Base-by-base conservation (phyloP, 2,329 filamentous ascomycete genomes). In the Aspergillus fijiensis region DNA sequence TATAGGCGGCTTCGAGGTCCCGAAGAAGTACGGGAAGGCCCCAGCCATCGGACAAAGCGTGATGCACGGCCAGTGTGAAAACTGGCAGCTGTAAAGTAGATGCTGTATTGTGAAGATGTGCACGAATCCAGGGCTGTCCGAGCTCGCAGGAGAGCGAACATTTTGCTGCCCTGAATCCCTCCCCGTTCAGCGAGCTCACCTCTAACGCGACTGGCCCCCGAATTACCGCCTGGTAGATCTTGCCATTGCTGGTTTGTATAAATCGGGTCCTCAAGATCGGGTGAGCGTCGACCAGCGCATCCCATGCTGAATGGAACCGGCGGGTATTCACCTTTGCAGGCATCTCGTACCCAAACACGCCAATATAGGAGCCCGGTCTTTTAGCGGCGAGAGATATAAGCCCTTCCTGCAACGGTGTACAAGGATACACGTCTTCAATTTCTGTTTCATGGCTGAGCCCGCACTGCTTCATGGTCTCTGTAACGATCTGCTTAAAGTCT, bases 321-420 rank as follows among this genome's bases (percentile, higher is more conserved):
- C 4, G 16, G 23, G 52, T 52, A 53, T 50, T n/a, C 48, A 58
- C 33, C 53, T 59, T 33, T 63, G 51, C 16, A 61, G 64, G 35
- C 63, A 67, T 29, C 60, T 53, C 39, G 50, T 64, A 25, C 4
- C 27, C 25, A 12, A 49, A 35, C 5, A 50, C 33, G 31, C 42
- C 51, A 12, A 55, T 57, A 42, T 59, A 64, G 4, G 49, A 57
- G 49, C 49, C 49, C 14, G 49, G 49, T 9, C 14, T 29, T 49
- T 55, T 68, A 60, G 23, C 65, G 63, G n/a, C 63, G n/a, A 50
- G 68, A 50, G 53, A 68, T 58, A 69, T 56, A 29, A 72, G 68
- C 5, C 68, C 67, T 16, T 62, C 58, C 54, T 72, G 70, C 55
- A 71, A 61, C 7, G 69, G 64, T 50, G 68, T 70, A 29, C 63